A percentile compares a stretch with the other conserved stretches of the same genome.
phyloP scores from a whole-genome alignment of 1,284 basidiomycete species.

The Malassezia obtusa region DNA sequence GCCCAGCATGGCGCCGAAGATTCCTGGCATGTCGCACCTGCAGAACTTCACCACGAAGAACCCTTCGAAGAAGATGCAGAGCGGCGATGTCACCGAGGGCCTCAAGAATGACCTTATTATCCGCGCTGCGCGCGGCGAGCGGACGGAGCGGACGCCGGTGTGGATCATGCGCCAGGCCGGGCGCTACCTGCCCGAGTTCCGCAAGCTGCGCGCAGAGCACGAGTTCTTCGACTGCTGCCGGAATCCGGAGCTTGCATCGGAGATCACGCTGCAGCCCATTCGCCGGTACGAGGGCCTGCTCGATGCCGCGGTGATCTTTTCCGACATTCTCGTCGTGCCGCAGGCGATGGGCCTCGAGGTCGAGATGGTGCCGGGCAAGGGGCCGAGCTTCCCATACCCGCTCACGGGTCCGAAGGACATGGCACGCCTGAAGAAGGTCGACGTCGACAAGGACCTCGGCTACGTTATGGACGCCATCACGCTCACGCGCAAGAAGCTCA shows the following conservation, averaged over 20 bases:
- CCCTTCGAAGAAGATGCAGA: conserved; percentile 12
- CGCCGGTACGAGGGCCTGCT: conserved; percentile 42
- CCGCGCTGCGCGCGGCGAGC: conserved; percentile 75
- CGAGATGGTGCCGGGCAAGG: conserved; percentile 45
- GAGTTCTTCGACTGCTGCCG: conserved; percentile 48
- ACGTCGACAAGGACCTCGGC: conserved; percentile 46
- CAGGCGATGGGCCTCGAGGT: conserved; percentile 48
- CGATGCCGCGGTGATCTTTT: conserved; percentile 48
- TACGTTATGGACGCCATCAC: conserved; percentile 45
- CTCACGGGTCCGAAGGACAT: conserved; percentile 40
- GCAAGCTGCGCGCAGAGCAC: conserved; percentile 41
- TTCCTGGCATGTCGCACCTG: conserved; percentile 30
- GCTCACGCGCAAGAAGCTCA: conserved; percentile 38
- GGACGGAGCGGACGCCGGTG: conserved; percentile 82
- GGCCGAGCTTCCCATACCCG: conserved; percentile 43
- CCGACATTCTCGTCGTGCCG: conserved; percentile 46
- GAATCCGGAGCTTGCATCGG: conserved; percentile 39
- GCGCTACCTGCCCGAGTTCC: conserved; percentile 66
- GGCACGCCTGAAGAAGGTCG: conserved; percentile 40
- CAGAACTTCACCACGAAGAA: conserved; percentile 27
- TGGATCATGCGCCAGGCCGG: conserved; percentile 99
- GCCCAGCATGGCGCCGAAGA: conserved; percentile 25
- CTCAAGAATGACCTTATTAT: conserved; percentile 82
- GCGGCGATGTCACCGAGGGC: conserved; percentile 26
- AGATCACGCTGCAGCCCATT: conserved; percentile 47